These are phyloP conservation scores for Coemansia javaensis DNA, from an alignment of 192 early-diverging fungal genomes.

Conservation along the genomic window DNA sequence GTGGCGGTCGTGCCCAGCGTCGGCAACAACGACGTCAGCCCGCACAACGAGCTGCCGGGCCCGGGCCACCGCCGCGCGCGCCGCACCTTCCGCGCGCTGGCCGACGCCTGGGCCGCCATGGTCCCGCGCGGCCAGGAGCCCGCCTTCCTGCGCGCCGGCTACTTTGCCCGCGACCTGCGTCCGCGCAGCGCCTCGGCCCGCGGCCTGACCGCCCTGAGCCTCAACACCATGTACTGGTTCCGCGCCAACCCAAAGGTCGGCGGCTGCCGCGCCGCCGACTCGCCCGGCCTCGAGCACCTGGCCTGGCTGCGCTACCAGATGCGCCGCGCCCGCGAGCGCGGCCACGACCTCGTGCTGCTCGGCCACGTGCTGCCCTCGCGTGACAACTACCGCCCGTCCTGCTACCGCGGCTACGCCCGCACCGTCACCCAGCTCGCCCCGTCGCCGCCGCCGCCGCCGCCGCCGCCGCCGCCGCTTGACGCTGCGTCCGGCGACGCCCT, in stretches of 20 bases:
- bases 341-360: slow-evolving; percentile 55
- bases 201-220: slow-evolving; percentile 54
- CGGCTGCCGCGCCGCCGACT: slow-evolving; percentile 53
- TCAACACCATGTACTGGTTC: slow-evolving; percentile 74
- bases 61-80: slow-evolving; percentile 49
- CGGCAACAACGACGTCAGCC: slow-evolving; percentile 71
- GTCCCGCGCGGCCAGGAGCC: slow-evolving; percentile 59
- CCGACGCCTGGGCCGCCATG: slow-evolving; percentile 54
- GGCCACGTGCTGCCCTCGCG: slow-evolving; percentile 65
- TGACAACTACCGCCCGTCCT: slow-evolving; percentile 51
- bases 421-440: slow-evolving; percentile 39
- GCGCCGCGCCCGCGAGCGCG: slow-evolving; percentile 34
- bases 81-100: slow-evolving; percentile 46
- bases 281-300: slow-evolving; percentile 62
- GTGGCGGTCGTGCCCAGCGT: slow-evolving; percentile 32
- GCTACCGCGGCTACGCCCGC: slow-evolving; percentile 49
- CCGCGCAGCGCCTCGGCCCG: slow-evolving; percentile 14
- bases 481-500: background rate
- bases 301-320: slow-evolving; percentile 66
- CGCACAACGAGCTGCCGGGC: slow-evolving; percentile 59
- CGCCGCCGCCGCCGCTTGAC: no score
- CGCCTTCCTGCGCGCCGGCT: slow-evolving; percentile 64
- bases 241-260: slow-evolving; percentile 63
- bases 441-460: no score
- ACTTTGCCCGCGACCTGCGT: slow-evolving; percentile 56